Conservation (phyloP, 805 yeast species). For the Ogataea populi-albae region DNA sequence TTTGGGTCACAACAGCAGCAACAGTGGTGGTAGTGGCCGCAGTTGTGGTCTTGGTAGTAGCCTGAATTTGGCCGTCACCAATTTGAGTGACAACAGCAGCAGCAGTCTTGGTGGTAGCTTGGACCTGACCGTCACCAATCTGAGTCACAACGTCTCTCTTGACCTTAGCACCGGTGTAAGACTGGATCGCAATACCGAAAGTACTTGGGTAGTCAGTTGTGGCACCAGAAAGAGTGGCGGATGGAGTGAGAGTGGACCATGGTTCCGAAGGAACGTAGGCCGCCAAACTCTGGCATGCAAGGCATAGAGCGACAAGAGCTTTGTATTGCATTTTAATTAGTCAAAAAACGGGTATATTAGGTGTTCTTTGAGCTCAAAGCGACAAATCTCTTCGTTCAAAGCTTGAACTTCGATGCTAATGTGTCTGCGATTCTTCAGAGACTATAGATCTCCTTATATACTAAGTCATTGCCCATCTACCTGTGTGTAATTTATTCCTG, state of each 20-base stretch:
- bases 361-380: too few species aligned
- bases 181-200: constrained; percentile 68
- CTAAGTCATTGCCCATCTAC: too few species aligned
- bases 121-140: constrained; percentile 49
- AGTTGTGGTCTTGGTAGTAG: constrained; percentile 28
- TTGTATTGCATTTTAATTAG: constrained; percentile 42
- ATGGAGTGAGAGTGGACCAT: constrained; percentile 73
- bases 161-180: constrained; percentile 33
- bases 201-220: constrained; percentile 51
- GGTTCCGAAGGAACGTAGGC: constrained; percentile 66
- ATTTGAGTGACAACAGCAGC: constrained; percentile 34
- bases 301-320: constrained; percentile 35
- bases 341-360: constrained; percentile 8
- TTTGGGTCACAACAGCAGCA: constrained; percentile 34
- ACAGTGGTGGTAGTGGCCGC: constrained; percentile 30
- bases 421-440: too few species aligned
- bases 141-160: constrained; percentile 28
- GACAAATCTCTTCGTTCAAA: too few species aligned
- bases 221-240: constrained; percentile 50
- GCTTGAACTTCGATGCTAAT: too few species aligned
- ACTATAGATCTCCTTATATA: too few species aligned
- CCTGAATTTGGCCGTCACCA: constrained; percentile 25
- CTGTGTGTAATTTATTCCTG: too few species aligned
- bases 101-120: constrained; percentile 39
- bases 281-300: constrained; percentile 50